These are phyloP conservation scores for Sparassis latifolia DNA, from an alignment of 1,284 basidiomycete species.

Conservation along the genomic window DNA sequence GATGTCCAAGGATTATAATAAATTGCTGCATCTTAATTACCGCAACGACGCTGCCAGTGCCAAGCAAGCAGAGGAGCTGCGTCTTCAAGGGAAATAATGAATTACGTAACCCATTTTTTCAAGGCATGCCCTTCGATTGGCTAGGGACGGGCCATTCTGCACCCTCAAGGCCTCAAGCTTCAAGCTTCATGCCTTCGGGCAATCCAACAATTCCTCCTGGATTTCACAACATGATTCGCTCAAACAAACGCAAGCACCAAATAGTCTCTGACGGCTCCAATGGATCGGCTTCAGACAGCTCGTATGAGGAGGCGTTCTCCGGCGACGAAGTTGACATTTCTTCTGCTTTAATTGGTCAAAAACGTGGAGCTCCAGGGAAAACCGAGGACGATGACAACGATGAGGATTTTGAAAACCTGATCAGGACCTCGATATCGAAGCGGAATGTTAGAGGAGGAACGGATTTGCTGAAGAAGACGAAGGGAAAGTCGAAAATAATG, in stretches of 20 bases:
- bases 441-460: conserved; percentile 66
- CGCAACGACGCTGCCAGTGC: too few species aligned
- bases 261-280: not conserved
- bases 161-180: too few species aligned
- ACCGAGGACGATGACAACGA: conserved; percentile 36
- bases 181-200: too few species aligned
- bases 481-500: conserved; percentile 54
- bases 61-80: too few species aligned
- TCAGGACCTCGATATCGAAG: conserved; percentile 59
- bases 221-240: not conserved
- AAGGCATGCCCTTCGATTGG: too few species aligned
- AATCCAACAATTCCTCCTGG: too few species aligned
- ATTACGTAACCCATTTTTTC: too few species aligned
- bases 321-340: conserved; percentile 46
- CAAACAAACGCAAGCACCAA: conserved; percentile 11
- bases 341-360: conserved; percentile 31
- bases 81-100: too few species aligned
- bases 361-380: not conserved
- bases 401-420: conserved; percentile 53
- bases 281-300: not conserved
- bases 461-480: conserved; percentile 62
- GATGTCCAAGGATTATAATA: too few species aligned
- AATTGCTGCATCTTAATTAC: too few species aligned
- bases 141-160: too few species aligned
- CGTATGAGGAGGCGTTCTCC: conserved; percentile 13